Conservation (phyloP, 2,329 filamentous ascomycete species). For the Pestalotiopsis sp. region DNA sequence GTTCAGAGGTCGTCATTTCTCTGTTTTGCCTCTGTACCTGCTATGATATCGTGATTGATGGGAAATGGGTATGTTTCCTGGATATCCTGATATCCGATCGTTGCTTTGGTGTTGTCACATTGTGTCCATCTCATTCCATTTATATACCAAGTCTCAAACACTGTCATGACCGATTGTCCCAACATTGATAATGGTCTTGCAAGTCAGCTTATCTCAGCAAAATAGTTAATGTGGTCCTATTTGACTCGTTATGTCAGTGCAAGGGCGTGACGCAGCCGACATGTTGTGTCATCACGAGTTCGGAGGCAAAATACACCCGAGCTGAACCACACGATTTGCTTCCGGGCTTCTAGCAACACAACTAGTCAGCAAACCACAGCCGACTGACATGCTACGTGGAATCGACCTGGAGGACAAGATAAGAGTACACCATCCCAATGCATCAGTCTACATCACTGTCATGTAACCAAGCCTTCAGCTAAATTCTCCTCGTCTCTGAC, state of each 20-base stretch:
- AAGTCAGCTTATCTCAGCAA: too few relatives aligned
- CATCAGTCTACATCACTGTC: too few relatives aligned
- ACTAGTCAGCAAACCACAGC: neutral
- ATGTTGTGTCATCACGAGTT: neutral
- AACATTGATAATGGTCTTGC: too few relatives aligned
- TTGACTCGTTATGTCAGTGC: neutral
- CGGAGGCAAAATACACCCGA: neutral
- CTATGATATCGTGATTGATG: neutral
- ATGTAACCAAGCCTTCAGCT: too few relatives aligned
- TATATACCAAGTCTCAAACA: neutral
- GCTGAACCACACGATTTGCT: neutral
- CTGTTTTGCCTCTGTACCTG: neutral
- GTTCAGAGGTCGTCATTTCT: neutral
- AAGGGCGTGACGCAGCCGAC: neutral
- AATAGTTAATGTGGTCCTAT: too few relatives aligned
- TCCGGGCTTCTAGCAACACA: neutral
- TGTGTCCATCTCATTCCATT: neutral
- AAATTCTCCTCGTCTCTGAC: too few relatives aligned
- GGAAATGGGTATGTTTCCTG: neutral
- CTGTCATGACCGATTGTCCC: too few relatives aligned
- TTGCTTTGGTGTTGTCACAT: neutral
- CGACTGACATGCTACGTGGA: too few relatives aligned
- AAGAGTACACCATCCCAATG: too few relatives aligned
- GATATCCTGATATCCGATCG: neutral
- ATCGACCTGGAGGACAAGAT: too few relatives aligned